Base-by-base conservation (phyloP, 2,329 filamentous ascomycete genomes). In the Periconia digitata region DNA sequence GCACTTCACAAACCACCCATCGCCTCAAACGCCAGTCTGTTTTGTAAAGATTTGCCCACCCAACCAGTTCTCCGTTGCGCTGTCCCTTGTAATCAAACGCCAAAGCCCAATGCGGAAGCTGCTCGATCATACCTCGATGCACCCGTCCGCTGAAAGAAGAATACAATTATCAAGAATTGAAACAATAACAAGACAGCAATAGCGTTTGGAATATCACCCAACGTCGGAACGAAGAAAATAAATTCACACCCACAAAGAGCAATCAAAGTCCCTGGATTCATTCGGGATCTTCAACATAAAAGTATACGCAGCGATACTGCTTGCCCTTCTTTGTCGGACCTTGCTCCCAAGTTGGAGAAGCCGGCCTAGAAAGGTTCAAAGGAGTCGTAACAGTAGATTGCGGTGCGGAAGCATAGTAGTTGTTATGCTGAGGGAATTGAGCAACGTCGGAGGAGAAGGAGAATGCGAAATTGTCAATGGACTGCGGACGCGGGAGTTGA, bases 261-360 rank as follows among this genome's bases (percentile, higher is more conserved):
- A 4, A 32, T 32, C 5, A 32, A 13, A 3, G 35, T 16, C 18
- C 10, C n/a, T 4, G 10, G 10, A 37, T 37, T 37, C 22, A 39
- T 23, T 45, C 38, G 8, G 27, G 27, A 17, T 50, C 47, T 20
- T 53, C 50, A n/a, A 49, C 45, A 21, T 47, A 53, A 24, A 37
- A 56, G 46, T 51, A 53, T 21, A 56, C 40, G 39, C 53, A 56
- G 17, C 43, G 32, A 20, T 54, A 44, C 21, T 32, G 27, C 27
- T 50, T 54, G 53, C 62, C 62, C 47, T 62, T 63, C 46, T 62
- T 63, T 5, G 47, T 46, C 6, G 53, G 53, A 16, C 60, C 61
- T 44, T 65, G 59, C 10, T 64, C 61, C 62, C 62, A 67, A 2
- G 58, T 57, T 17, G 63, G 63, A 12, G 63, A 67, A 12, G 62